Percentiles rank a stretch among this genome's conserved stretches.
These are phyloP conservation scores for Vigna radiata DNA, from an alignment of 306 rosid species.

Conservation along the genomic window DNA sequence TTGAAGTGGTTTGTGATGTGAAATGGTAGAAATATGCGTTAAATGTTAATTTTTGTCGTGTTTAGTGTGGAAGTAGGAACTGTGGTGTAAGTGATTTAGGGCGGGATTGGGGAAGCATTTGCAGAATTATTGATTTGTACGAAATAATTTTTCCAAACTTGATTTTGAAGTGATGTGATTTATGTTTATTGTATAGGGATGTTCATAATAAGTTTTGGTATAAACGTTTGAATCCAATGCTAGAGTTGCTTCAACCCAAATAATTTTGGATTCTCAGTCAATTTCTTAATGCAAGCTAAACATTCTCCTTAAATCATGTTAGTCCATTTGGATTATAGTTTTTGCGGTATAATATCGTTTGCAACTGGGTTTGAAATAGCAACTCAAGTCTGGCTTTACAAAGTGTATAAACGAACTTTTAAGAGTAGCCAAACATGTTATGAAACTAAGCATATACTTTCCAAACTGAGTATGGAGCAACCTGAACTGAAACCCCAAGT, in stretches of 20 bases:
- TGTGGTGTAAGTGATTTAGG: constrained; percentile 5
- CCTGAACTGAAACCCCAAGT: no score
- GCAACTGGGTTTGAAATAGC: no score
- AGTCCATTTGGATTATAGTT: no score
- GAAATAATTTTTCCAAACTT: neutral
- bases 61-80: constrained; percentile 1
- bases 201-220: neutral
- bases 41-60: constrained; percentile 23
- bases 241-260: neutral
- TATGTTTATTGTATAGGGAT: neutral
- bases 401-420: no score
- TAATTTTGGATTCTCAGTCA: neutral
- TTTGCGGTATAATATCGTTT: no score
- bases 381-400: no score
- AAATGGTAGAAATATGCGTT: neutral
- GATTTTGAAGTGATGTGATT: neutral
- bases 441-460: no score
- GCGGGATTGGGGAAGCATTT: neutral
- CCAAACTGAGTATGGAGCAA: no score
- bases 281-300: neutral
- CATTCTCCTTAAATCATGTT: neutral
- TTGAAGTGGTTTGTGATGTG: constrained; percentile 27
- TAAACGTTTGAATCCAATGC: neutral
- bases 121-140: neutral
- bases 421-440: no score